Evolutionary conservation across 495 filamentous ascomycete genomes (phyloP), one percentile per base, ranked within the genome.

Genomic region (Penicillium canariense): DNA sequence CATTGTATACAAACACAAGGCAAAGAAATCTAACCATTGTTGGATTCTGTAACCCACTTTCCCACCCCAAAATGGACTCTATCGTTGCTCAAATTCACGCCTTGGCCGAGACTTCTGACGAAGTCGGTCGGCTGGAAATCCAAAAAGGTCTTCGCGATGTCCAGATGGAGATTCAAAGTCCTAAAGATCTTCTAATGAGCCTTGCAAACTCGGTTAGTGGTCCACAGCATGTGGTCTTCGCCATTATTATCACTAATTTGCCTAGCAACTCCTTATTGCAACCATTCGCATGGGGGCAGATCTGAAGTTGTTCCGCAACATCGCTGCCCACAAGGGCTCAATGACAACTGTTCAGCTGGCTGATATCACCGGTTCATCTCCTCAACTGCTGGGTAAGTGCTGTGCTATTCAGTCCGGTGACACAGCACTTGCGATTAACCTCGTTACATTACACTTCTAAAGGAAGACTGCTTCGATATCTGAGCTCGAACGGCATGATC

Each of bases 401-500:
- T 1, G 23, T 2, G 9, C 6, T 23, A 44, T 1, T 2, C 22
- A 9, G 8, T 22, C 11, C 5, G 4, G 17, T 22, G 4, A 18
- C 2, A 2, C 8, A 22, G 8, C 1, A 1, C 20, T 4, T 23
- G 4, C 8, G n/a, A 40, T 6, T 40, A 40, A 40, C 10, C 6
- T 4, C 23, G 9, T 4, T 20, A 20, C 36, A 3, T 4, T 20
- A 20, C 36, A 3, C 17, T 23, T 14, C 23, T 2, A 15, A 40
- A 77, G 74, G 69, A 32, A 72, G 79, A 30, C 28, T 82, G 48
- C 54, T 79, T 17, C 71, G 78, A 9, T 77, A 74, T 58, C 55
- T 79, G n/a, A 70, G 71, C 3, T 69, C 76, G 6, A 63, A 62
- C 34, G 50, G 57, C 22, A 54, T 67, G 12, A 62, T 81, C 40